These are phyloP conservation scores for Kluyveromyces marxianus DNA, from an alignment of 1,139 yeast genomes.

Conservation along the genomic window DNA sequence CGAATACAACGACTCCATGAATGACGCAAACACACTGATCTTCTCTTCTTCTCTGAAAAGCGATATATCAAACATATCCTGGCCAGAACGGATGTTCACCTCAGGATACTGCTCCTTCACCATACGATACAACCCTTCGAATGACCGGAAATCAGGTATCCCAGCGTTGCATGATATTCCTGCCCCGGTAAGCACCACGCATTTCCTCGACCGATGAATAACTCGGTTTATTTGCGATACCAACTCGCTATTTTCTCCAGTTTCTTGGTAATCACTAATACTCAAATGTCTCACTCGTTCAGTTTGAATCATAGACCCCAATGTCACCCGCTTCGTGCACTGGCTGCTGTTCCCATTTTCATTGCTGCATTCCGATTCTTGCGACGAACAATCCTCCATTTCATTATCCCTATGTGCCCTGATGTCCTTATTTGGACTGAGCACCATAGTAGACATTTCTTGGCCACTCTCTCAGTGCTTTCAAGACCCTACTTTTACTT, in stretches of 20 bases:
- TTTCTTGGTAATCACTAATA: background rate
- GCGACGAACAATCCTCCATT: background rate
- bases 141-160: constrained; percentile 86
- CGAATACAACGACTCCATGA: constrained; percentile 46
- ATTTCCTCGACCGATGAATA: constrained; percentile 35
- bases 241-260: constrained; percentile 4
- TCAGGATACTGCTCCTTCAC: constrained; percentile 60
- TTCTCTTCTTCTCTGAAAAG: constrained; percentile 64
- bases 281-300: constrained; percentile 2
- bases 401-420: background rate
- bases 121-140: constrained; percentile 72
- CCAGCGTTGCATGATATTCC: constrained; percentile 97
- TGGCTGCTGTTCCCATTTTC: background rate
- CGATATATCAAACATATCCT: constrained; percentile 82
- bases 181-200: constrained; percentile 76
- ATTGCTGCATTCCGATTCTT: constrained; percentile 1
- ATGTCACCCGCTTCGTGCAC: background rate
- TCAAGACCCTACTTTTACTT: background rate
- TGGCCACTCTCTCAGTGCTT: too few species aligned
- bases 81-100: constrained; percentile 57
- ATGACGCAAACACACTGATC: constrained; percentile 56
- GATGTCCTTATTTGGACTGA: background rate
- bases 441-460: constrained; percentile 1
- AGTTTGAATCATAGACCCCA: constrained; percentile 4
- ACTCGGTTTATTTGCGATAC: constrained; percentile 18